A percentile compares a stretch with the other conserved stretches of the same genome.
These are phyloP conservation scores for Elaeis guineensis DNA, from an alignment of 176 grass and related monocot genomes.

Conservation along the genomic window DNA sequence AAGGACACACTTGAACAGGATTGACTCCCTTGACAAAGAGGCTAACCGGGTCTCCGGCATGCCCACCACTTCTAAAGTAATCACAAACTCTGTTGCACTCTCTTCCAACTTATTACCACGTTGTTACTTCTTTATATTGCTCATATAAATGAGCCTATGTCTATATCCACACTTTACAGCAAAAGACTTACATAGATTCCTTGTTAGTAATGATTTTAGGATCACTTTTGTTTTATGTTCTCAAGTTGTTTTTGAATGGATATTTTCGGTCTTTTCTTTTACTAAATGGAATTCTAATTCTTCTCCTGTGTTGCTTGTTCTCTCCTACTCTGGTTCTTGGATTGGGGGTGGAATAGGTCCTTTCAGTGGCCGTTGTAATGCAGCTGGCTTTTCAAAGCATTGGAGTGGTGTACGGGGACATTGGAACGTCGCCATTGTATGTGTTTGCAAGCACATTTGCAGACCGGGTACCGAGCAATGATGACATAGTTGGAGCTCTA, in stretches of 20 bases:
- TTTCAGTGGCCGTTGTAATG: slow-evolving; percentile 22
- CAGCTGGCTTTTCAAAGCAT: slow-evolving; percentile 38
- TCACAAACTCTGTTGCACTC: not conserved
- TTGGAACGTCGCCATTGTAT: slow-evolving; percentile 42
- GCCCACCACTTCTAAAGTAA: slow-evolving; percentile 21
- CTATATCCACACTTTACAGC: no score
- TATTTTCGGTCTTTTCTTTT: not conserved
- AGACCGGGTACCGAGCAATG: slow-evolving; percentile 1
- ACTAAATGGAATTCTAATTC: not conserved
- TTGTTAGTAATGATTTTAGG: no score
- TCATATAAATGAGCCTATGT: no score
- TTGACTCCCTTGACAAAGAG: slow-evolving; percentile 31
- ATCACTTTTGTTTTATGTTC: not conserved
- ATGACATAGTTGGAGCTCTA: slow-evolving; percentile 29
- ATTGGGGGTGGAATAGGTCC: slow-evolving; percentile 1
- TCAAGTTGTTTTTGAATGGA: not conserved
- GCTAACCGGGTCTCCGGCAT: slow-evolving; percentile 22
- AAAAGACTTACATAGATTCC: no score
- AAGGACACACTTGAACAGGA: slow-evolving; percentile 14
- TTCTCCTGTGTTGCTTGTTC: not conserved
- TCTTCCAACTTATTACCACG: not conserved
- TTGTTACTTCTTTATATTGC: not conserved
- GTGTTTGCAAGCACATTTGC: slow-evolving; percentile 25
- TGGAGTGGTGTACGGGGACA: slow-evolving; percentile 40
- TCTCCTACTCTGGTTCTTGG: not conserved